These are phyloP conservation scores for Gnaphalium uliginosum DNA, from an alignment of 129 eudicot species.

Conservation along the genomic window DNA sequence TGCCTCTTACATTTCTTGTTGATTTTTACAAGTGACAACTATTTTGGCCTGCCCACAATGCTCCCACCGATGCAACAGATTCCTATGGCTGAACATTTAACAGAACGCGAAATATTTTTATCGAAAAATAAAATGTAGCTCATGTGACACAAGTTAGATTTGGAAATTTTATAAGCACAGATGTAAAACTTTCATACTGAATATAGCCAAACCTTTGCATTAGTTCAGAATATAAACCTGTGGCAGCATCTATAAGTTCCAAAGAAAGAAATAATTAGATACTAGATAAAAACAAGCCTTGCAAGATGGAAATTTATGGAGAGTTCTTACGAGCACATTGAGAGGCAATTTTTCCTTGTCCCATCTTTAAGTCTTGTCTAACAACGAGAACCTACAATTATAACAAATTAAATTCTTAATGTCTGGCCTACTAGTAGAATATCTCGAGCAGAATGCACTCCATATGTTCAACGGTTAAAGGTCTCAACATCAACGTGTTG, in stretches of 20 bases:
- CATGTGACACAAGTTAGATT: not conserved
- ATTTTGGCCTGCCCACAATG: slow-evolving; percentile 87
- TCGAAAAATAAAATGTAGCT: not conserved
- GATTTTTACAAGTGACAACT: slow-evolving; percentile 90
- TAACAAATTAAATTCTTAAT: not conserved
- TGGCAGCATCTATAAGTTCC: slow-evolving; percentile 82
- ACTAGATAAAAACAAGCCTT: not conserved
- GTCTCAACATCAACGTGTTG: slow-evolving; percentile 2
- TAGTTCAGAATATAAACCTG: slow-evolving; percentile 77
- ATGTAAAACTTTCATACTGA: not conserved
- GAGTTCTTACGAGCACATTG: slow-evolving; percentile 94
- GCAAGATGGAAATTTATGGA: not conserved
- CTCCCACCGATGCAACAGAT: slow-evolving; percentile 87
- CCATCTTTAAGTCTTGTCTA: slow-evolving; percentile 97
- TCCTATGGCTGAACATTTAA: slow-evolving; percentile 52
- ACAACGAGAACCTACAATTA: slow-evolving; percentile 82
- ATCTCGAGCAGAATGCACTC: not conserved
- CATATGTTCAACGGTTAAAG: not conserved
- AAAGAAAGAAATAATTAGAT: not conserved
- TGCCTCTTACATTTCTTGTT: slow-evolving; percentile 93
- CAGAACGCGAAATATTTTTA: no score
- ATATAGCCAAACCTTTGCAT: slow-evolving; percentile 62
- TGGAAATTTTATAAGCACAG: not conserved
- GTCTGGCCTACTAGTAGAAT: not conserved
- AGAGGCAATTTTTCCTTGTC: slow-evolving; percentile 90